Evolutionary conservation across 805 yeast species (phyloP), one percentile per base, ranked within the genome.

Genomic region (Kodamaea leandrae): DNA sequence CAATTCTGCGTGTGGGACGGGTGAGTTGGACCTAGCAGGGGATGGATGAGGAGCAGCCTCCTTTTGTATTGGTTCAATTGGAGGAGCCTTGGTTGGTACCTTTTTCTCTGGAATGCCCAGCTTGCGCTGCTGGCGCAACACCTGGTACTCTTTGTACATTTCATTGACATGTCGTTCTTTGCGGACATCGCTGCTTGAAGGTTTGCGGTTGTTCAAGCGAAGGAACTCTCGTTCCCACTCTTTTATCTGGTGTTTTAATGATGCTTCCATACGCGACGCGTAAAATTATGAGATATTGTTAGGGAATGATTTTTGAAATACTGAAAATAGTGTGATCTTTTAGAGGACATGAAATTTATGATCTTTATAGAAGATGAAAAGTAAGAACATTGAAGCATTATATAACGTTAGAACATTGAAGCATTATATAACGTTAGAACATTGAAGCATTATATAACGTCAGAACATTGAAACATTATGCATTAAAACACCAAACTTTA

Each of bases 211-310:
- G 44, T 66, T 39, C 15, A 37, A 21, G n/a, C 55, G 44, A 7
- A 51, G 49, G 43, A 68, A 70, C 20, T 41, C 48, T 37, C 60
- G 55, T 45, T 70, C 75, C 75, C 75, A 70, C 12, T 45, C 51
- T 42, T 70, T 70, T 33, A 69, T 68, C 37, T 56, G 50, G 36
- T 46, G 53, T 44, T 57, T 62, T 6, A 64, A 44, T 37, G 47
- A 49, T 9, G 32, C 36, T 16, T 53, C 36, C 36, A 25, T 27
- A 27, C 32, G 32, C 32, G 32, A 5, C 32, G 32, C 17, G n/a
- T n/a, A n/a, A n/a, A n/a, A n/a, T n/a, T n/a, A n/a, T n/a, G n/a
- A n/a, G n/a, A n/a, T n/a, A n/a, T n/a, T n/a, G n/a, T n/a, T n/a
- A n/a, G n/a, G n/a, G n/a, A n/a, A n/a, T n/a, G n/a, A n/a, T n/a